Conservation (phyloP, 176 grass and related monocot species). For the Musa troglodytarum region DNA sequence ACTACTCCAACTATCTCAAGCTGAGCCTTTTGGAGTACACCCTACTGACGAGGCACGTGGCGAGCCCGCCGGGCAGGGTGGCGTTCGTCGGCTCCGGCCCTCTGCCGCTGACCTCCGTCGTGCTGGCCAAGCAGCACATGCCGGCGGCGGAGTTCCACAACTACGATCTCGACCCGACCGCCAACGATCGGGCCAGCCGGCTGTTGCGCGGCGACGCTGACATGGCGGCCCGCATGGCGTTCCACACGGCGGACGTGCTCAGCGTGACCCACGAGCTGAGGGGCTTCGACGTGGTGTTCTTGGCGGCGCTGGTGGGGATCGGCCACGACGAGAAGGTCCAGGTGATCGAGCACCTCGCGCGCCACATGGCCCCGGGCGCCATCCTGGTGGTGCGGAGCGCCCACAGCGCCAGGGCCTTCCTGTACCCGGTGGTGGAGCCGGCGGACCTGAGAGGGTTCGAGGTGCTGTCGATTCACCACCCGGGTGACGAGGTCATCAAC, state of each 20-base stretch:
- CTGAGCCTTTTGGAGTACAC: slow-evolving; percentile 61
- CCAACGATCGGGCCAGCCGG: slow-evolving; percentile 42
- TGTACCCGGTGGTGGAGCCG: slow-evolving; percentile 58
- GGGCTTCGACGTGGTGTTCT: slow-evolving; percentile 61
- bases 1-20: slow-evolving; percentile 73
- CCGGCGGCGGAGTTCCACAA: slow-evolving; percentile 20
- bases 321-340: slow-evolving; percentile 47
- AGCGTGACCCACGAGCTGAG: slow-evolving; percentile 17
- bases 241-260: slow-evolving; percentile 61
- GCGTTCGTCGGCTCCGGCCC: slow-evolving; percentile 68
- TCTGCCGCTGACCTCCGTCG: slow-evolving; percentile 49
- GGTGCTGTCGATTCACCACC: slow-evolving; percentile 56
- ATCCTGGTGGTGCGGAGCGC: slow-evolving; percentile 79
- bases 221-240: slow-evolving; percentile 37
- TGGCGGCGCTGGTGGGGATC: slow-evolving; percentile 66
- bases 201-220: slow-evolving; percentile 42
- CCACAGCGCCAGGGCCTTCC: slow-evolving; percentile 61
- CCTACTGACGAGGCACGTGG: slow-evolving; percentile 42
- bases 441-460: slow-evolving; percentile 59
- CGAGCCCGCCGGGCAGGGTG: slow-evolving; percentile 23
- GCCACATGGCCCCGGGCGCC: slow-evolving; percentile 50
- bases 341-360: slow-evolving; percentile 46
- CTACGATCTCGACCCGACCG: slow-evolving; percentile 26
- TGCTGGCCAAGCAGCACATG: slow-evolving; percentile 21
- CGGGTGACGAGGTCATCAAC: slow-evolving; percentile 80